Evolutionary conservation across 140 eudicot genomes (phyloP).

Genomic region (Flaveria floridana): DNA sequence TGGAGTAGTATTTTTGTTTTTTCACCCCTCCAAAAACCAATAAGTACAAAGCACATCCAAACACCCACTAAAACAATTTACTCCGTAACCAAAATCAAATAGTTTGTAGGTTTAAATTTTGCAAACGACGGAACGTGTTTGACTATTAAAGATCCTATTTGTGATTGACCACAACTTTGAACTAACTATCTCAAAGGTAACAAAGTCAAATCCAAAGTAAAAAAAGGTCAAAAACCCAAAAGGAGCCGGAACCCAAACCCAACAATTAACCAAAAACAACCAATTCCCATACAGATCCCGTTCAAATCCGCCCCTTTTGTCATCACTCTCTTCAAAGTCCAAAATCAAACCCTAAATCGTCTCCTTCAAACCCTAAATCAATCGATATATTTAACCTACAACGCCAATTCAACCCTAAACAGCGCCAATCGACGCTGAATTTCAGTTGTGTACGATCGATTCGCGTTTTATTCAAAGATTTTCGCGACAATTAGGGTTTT

Average conservation of each 20-base stretch:
- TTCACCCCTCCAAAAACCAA: too few species aligned
- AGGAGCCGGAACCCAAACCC: slow-evolving; percentile 43
- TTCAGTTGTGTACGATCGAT: slow-evolving; percentile 12
- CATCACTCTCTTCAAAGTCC: slow-evolving; percentile 34
- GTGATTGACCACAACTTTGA: neutral
- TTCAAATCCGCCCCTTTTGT: slow-evolving; percentile 50
- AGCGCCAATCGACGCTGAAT: neutral
- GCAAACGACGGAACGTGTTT: too few species aligned
- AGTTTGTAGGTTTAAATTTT: too few species aligned
- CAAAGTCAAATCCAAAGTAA: neutral
- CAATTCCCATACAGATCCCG: slow-evolving; percentile 24
- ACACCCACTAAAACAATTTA: too few species aligned
- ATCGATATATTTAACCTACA: neutral
- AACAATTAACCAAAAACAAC: slow-evolving; percentile 29
- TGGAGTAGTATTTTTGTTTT: too few species aligned
- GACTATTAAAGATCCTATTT: neutral
- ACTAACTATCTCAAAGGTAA: too few species aligned
- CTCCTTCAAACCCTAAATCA: slow-evolving; percentile 20
- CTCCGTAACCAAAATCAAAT: too few species aligned
- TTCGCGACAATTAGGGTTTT: slow-evolving; percentile 17
- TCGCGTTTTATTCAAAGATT: neutral
- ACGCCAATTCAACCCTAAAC: slow-evolving; percentile 10
- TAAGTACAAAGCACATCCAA: too few species aligned
- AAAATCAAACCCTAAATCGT: slow-evolving; percentile 33
- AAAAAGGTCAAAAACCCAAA: slow-evolving; percentile 25